Evolutionary conservation across 2,329 filamentous ascomycete species (phyloP).

Genomic region (Talaromyces islandicus): DNA sequence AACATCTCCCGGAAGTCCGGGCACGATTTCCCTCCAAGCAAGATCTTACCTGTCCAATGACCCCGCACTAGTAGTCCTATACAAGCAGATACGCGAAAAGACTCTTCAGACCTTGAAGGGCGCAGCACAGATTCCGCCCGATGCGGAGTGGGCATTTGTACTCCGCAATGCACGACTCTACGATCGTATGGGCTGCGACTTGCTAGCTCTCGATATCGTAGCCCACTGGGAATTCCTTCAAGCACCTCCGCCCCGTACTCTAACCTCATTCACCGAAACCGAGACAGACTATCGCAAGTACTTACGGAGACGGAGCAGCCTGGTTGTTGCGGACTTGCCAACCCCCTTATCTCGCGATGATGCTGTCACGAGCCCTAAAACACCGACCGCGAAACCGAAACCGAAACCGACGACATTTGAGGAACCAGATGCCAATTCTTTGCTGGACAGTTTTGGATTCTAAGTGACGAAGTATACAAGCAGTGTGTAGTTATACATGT

Average conservation of each 20-base stretch:
- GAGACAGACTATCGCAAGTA: constrained; percentile 59
- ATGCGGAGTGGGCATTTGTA: constrained; percentile 82
- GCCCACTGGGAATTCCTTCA: constrained; percentile 46
- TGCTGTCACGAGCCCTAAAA: constrained; percentile 23
- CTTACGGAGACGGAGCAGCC: constrained; percentile 64
- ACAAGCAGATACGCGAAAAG: constrained; percentile 75
- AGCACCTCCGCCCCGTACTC: constrained; percentile 16
- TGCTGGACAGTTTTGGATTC: constrained; percentile 92
- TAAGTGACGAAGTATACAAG: constrained; percentile 30
- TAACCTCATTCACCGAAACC: constrained; percentile 21
- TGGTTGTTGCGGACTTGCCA: constrained; percentile 68
- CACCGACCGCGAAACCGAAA: constrained; percentile 21
- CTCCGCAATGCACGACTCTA: constrained; percentile 79
- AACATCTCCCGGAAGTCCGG: constrained; percentile 58
- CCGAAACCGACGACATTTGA: constrained; percentile 71
- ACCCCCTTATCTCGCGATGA: neutral
- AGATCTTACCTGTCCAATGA: constrained; percentile 85
- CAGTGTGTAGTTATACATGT: neutral
- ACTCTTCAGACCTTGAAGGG: constrained; percentile 77
- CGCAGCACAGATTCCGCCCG: constrained; percentile 72
- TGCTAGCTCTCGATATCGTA: constrained; percentile 75
- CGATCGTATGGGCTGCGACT: constrained; percentile 86
- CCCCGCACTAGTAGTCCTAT: constrained; percentile 79
- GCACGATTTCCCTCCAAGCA: constrained; percentile 53
- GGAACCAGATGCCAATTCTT: constrained; percentile 82